Evolutionary conservation across 1,284 basidiomycete species (phyloP), one percentile per base, ranked within the genome.

Genomic region (Exobasidium cylindrosporum): DNA sequence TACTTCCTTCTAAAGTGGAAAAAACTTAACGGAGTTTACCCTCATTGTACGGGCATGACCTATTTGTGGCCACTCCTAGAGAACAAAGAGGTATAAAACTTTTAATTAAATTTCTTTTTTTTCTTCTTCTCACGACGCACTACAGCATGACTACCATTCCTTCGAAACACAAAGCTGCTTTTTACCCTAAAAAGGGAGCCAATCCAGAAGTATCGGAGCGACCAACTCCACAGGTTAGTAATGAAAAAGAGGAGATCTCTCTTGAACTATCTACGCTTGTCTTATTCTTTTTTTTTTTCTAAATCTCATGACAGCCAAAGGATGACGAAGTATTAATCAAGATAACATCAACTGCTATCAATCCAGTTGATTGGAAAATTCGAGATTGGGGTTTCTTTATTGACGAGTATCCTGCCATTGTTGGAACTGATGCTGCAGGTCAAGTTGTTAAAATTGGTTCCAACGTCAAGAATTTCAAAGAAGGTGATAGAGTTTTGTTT

Each of bases 401-500:
- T 67, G 28, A 62, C 50, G 35, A 60, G 1, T 72, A 61, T 47
- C 73, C 73, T 2, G 62, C 71, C 7, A 61, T 72, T 3, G 58
- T 69, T 30, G 73, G 73, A 26, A 65, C 64, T 1, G 73, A 75
- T 32, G 73, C 72, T 0, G 60, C 73, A 11, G 73, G 73, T 17
- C 60, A 64, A 32, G 61, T 74, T 13, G 65, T 62, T 30, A 32
- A 65, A 0, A 56, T 66, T 24, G 57, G 57, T 40, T 56, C 49
- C 1, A 55, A 49, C 2, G 65, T 72, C 35, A 68, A 54, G 30
- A 47, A 60, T 24, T 54, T 66, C 56, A 50, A 61, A 1, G 59
- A 62, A 10, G 73, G 73, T 26, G 72, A 72, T 21, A 67, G 72
- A 0, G 72, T 73, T 46, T 75, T 70, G 58, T 75, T 72, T 65